Evolutionary conservation across 768 basidiomycete genomes (phyloP), one percentile per base, ranked within the genome.

Genomic region (Naematelia encephala): DNA sequence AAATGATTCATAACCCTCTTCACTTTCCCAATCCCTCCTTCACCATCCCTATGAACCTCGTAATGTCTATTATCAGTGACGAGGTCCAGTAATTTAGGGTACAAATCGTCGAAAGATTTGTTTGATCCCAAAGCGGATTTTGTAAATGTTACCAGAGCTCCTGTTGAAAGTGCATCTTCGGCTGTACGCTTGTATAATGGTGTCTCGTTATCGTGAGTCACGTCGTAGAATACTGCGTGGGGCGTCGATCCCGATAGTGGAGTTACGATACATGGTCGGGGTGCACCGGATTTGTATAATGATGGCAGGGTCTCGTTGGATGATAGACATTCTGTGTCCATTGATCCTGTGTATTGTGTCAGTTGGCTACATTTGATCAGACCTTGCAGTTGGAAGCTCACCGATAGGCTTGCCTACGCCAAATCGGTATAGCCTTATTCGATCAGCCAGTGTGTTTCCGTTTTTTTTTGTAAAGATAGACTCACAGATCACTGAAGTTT

Each of bases 201-300:
- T 1, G 92, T 87, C 76, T 98, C 91, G 73, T 99, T 99, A 79
- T 99, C 96, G 78, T 99, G 96, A 0, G 96, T 98, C 57, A 90
- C 82, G 76, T 99, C 96, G 78, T 91, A 98, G 70, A 97, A 82
- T 29, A 98, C 82, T 0, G 96, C 91, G 73, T 99, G 96, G 0
- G 96, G 96, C 34, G 81, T 77, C 0, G 90, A 91, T 4, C 96
- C 96, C 57, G 87, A 84, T 52, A 93, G 82, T 5, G 89, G 87
- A 8, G 82, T 87, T 51, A 98, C 85, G 34, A 85, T 71, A 57
- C 89, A 89, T 3, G 82, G 82, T 5, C 89, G 84, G 56, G 84
- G 79, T 3, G 87, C 87, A 1, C 92, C 93, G 70, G 86, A 87
- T 5, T 90, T 88, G 28, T 86, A 88, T 2, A 90, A 89, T 10